Evolutionary conservation across 1,284 basidiomycete genomes (phyloP).

Genomic region (Phaffia rhodozyma): DNA sequence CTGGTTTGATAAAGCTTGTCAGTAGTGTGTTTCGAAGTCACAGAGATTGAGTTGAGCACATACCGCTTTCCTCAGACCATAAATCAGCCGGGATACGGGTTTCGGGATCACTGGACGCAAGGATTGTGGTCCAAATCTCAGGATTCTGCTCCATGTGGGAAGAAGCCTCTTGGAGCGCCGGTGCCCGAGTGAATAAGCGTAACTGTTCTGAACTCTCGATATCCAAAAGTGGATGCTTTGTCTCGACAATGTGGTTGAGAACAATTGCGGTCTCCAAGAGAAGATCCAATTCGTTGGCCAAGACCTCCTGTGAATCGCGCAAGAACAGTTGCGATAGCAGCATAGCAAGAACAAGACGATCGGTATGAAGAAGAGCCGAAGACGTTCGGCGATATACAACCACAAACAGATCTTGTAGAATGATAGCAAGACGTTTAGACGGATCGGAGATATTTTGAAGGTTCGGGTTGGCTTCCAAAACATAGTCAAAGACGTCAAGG

Average conservation of each 20-base stretch:
- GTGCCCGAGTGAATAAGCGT: constrained; percentile 52
- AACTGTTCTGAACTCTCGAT: constrained; percentile 58
- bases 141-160: constrained; percentile 53
- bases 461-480: constrained; percentile 83
- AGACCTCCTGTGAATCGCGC: constrained; percentile 55
- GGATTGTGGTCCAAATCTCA: constrained; percentile 64
- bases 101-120: constrained; percentile 61
- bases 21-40: not conserved
- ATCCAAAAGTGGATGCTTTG: constrained; percentile 42
- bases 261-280: constrained; percentile 56
- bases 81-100: constrained; percentile 51
- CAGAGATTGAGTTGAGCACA: constrained; percentile 13
- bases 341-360: constrained; percentile 83
- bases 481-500: constrained; percentile 94
- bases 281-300: constrained; percentile 77
- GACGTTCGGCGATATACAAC: constrained; percentile 82
- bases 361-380: constrained; percentile 77
- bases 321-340: constrained; percentile 83
- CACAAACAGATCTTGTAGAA: constrained; percentile 86
- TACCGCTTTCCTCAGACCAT: constrained; percentile 44
- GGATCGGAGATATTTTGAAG: constrained; percentile 67
- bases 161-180: constrained; percentile 65
- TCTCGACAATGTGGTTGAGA: constrained; percentile 34
- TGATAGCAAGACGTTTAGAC: constrained; percentile 59
- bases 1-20: constrained; percentile 36